phyloP scores from a whole-genome alignment of 2,329 filamentous ascomycete genomes.

The Verticillium tricorpus region DNA sequence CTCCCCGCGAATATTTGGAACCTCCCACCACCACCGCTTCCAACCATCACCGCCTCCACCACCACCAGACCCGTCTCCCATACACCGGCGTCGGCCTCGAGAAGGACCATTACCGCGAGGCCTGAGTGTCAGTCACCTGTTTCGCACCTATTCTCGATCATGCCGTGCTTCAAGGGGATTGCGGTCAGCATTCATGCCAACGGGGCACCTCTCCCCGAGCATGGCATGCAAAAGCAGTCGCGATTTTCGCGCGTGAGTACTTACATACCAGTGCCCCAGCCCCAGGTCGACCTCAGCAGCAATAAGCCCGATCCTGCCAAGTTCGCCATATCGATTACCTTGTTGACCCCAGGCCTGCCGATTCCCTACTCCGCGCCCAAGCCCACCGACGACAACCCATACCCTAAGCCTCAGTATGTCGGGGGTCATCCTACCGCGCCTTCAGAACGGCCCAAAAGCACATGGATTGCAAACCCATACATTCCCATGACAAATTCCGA shows the following conservation, averaged over 20 bases:
- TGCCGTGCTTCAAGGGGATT: constrained; percentile 99
- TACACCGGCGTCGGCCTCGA: not conserved
- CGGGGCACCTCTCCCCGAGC: constrained; percentile 77
- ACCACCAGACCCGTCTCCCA: not conserved
- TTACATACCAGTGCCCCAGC: constrained; percentile 92
- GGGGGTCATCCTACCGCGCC: constrained; percentile 59
- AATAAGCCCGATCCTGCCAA: constrained; percentile 87
- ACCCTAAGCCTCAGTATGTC: constrained; percentile 78
- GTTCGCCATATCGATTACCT: constrained; percentile 96
- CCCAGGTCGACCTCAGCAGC: constrained; percentile 58
- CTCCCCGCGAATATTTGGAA: not conserved
- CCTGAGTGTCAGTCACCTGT: not conserved
- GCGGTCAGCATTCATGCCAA: constrained; percentile 92
- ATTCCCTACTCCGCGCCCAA: constrained; percentile 93
- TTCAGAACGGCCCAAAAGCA: constrained; percentile 40
- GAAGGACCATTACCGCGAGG: not conserved
- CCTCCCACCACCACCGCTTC: not conserved
- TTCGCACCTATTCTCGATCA: constrained; percentile 29
- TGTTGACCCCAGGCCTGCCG: constrained; percentile 80
- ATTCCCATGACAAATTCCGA: constrained; percentile 87
- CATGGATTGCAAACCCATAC: constrained; percentile 71
- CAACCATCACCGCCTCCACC: constrained; percentile 1
- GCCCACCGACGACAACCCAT: constrained; percentile 67
- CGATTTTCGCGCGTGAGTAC: constrained; percentile 89
- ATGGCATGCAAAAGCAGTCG: constrained; percentile 92